Evolutionary conservation across 2,329 filamentous ascomycete genomes (phyloP).

Genomic region (Verticillium longisporum): DNA sequence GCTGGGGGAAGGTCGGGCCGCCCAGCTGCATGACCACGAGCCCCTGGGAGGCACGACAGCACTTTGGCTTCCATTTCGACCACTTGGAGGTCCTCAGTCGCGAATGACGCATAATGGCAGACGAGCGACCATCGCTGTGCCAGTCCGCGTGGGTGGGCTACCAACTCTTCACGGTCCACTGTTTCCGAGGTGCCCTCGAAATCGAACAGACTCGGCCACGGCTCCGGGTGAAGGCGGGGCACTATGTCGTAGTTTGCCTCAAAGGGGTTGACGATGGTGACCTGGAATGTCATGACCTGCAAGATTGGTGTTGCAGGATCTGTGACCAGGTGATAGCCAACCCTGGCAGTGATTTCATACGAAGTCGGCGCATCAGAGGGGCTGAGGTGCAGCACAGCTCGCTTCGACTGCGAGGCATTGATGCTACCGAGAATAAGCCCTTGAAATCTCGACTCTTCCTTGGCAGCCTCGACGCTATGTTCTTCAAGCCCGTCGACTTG

Average conservation of each 20-base stretch:
- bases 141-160: constrained; percentile 48
- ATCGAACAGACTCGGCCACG: constrained; percentile 85
- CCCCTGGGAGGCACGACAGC: constrained; percentile 53
- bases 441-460: constrained; percentile 35
- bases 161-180: constrained; percentile 21
- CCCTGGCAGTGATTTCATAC: constrained; percentile 65
- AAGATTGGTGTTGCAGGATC: constrained; percentile 76
- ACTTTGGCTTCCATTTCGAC: constrained; percentile 55
- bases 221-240: constrained; percentile 67
- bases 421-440: constrained; percentile 41
- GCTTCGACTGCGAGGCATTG: constrained; percentile 32
- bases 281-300: constrained; percentile 60
- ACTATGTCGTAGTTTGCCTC: constrained; percentile 86
- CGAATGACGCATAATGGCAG: constrained; percentile 70
- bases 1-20: constrained; percentile 28
- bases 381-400: constrained; percentile 40
- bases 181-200: constrained; percentile 38
- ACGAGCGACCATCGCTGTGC: constrained; percentile 75
- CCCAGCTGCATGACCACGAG: constrained; percentile 46
- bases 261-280: constrained; percentile 76
- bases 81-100: constrained; percentile 61
- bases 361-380: constrained; percentile 42
- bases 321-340: constrained; percentile 70
- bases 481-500: constrained; percentile 25
- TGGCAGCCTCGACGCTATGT: constrained; percentile 20